phyloP scores from a whole-genome alignment of 208 protist species.

The Leishmania lainsoni region DNA sequence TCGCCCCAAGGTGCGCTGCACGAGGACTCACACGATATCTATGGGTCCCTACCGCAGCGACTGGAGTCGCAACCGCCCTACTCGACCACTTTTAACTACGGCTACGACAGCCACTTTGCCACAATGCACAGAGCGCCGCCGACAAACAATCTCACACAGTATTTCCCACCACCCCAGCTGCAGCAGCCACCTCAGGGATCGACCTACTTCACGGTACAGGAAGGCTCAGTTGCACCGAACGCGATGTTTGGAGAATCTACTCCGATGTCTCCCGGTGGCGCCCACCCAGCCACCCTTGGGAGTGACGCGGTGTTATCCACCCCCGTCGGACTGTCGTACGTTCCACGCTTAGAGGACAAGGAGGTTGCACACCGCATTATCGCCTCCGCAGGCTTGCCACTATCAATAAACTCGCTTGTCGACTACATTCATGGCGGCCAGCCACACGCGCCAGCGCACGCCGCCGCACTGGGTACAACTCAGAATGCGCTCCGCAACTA shows the following conservation, averaged over 20 bases:
- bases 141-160: neutral
- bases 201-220: slow-evolving; percentile 38
- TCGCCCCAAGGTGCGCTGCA: neutral
- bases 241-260: neutral
- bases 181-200: slow-evolving; percentile 7
- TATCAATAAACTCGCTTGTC: slow-evolving; percentile 45
- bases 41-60: neutral
- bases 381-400: slow-evolving; percentile 61
- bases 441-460: slow-evolving; percentile 24
- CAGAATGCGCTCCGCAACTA: slow-evolving; percentile 47
- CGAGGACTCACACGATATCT: neutral
- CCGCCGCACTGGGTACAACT: slow-evolving; percentile 18
- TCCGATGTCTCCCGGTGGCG: neutral
- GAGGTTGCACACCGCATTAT: slow-evolving; percentile 58
- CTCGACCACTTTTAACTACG: neutral
- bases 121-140: slow-evolving; percentile 6
- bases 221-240: neutral
- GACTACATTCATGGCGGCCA: slow-evolving; percentile 67
- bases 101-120: slow-evolving; percentile 20
- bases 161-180: slow-evolving; percentile 6
- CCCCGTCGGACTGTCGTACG: neutral
- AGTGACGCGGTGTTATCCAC: neutral
- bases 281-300: neutral
- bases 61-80: neutral
- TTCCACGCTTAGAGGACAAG: slow-evolving; percentile 46